phyloP scores from a whole-genome alignment of 192 early-diverging fungal genomes.

The Rhizophagus clarus region DNA sequence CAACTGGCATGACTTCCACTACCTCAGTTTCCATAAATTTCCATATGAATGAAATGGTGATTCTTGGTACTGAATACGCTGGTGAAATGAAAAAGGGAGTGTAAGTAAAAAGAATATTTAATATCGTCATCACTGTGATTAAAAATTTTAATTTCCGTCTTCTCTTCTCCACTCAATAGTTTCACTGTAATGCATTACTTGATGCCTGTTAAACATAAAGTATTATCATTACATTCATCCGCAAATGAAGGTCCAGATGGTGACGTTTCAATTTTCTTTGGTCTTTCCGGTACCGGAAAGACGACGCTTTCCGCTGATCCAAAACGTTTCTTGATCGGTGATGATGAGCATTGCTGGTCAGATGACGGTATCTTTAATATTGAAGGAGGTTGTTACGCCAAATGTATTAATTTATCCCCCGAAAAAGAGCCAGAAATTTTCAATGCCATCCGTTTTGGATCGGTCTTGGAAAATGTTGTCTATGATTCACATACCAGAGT shows the following conservation, averaged over 20 bases:
- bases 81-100: conserved; percentile 99
- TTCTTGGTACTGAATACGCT: conserved; percentile 97
- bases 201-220: conserved; percentile 88
- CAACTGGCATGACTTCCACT: conserved; percentile 92
- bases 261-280: conserved; percentile 98
- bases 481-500: conserved; percentile 71
- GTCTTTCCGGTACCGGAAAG: conserved; percentile 97
- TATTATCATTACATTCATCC: conserved; percentile 89
- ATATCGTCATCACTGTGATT: background rate
- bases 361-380: conserved; percentile 98
- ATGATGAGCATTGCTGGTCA: conserved; percentile 99
- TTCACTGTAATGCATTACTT: conserved; percentile 99
- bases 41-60: conserved; percentile 93
- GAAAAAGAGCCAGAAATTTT: conserved; percentile 99
- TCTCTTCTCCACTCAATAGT: conserved; percentile 42
- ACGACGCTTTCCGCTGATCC: conserved; percentile 97
- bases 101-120: conserved; percentile 15
- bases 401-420: conserved; percentile 91
- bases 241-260: conserved; percentile 90
- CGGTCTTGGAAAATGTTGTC: conserved; percentile 93
- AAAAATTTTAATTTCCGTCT: background rate
- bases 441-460: conserved; percentile 91
- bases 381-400: conserved; percentile 99
- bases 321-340: conserved; percentile 90
- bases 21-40: conserved; percentile 95